Conservation (phyloP, 495 filamentous ascomycete species). For the Aspergillus mulundensis region DNA sequence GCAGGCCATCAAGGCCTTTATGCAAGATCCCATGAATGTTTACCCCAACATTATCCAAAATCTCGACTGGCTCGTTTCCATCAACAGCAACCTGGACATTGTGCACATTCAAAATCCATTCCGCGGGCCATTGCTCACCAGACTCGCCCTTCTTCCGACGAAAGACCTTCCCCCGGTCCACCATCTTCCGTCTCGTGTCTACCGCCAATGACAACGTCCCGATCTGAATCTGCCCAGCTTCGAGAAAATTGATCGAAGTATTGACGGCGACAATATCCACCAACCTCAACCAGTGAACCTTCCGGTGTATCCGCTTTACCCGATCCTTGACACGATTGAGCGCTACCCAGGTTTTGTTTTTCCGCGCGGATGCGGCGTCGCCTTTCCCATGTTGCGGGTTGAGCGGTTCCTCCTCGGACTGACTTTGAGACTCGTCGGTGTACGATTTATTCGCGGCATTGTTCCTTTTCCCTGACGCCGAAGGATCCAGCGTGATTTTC, state of each 20-base stretch:
- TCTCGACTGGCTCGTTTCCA: slow-evolving; percentile 78
- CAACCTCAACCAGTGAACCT: slow-evolving; percentile 82
- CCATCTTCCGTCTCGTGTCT: slow-evolving; percentile 86
- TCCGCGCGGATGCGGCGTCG: slow-evolving; percentile 22
- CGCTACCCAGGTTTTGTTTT: slow-evolving; percentile 74
- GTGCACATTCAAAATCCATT: slow-evolving; percentile 86
- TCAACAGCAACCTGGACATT: slow-evolving; percentile 85
- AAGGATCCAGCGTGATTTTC: slow-evolving; percentile 75
- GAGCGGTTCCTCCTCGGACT: slow-evolving; percentile 21
- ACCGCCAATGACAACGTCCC: slow-evolving; percentile 81
- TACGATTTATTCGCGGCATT: slow-evolving; percentile 24
- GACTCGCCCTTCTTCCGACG: slow-evolving; percentile 69
- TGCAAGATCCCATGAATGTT: slow-evolving; percentile 94
- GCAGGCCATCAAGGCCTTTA: slow-evolving; percentile 77
- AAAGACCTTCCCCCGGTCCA: slow-evolving; percentile 87
- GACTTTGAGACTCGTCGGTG: slow-evolving; percentile 20
- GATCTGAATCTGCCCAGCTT: slow-evolving; percentile 79
- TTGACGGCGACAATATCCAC: slow-evolving; percentile 86
- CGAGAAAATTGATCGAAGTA: slow-evolving; percentile 65
- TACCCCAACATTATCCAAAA: slow-evolving; percentile 81
- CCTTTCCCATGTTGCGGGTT: slow-evolving; percentile 12
- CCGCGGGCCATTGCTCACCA: slow-evolving; percentile 75
- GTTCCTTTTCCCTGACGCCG: slow-evolving; percentile 49
- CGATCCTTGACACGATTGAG: slow-evolving; percentile 74
- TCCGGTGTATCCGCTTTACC: slow-evolving; percentile 79